Conservation (phyloP, 345 rosid species). For the Melaleuca alternifolia region DNA sequence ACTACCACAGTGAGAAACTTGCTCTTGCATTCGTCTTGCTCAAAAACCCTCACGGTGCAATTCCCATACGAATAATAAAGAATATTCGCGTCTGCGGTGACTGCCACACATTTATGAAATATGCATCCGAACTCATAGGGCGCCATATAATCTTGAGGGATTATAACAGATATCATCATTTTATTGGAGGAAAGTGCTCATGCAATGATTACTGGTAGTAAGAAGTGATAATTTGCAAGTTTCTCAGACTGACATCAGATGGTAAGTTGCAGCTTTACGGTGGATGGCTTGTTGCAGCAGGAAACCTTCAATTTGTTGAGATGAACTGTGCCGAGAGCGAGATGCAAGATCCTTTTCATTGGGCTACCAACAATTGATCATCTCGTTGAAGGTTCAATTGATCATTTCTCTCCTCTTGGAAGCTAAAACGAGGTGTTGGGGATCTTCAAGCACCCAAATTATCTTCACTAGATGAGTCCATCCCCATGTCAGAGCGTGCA, state of each 20-base stretch:
- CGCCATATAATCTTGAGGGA: conserved; percentile 39
- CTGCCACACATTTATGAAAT: conserved; percentile 54
- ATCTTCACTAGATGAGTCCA: background rate
- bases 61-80: conserved; percentile 48
- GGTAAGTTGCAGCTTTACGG: background rate
- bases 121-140: conserved; percentile 22
- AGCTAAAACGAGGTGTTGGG: background rate
- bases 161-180: conserved; percentile 57
- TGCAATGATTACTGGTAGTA: conserved; percentile 46
- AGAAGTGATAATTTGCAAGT: background rate
- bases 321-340: background rate
- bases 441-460: background rate
- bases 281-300: background rate
- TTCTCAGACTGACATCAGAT: background rate
- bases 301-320: background rate
- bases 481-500: background rate
- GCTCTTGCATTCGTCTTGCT: conserved; percentile 49
- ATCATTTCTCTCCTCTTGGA: background rate
- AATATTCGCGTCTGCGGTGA: conserved; percentile 55
- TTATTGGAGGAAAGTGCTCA: conserved; percentile 44
- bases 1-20: conserved; percentile 55
- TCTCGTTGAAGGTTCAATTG: background rate
- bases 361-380: background rate
- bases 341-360: background rate
- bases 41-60: conserved; percentile 17